These are phyloP conservation scores for Seiridium unicorne DNA, from an alignment of 2,329 filamentous ascomycete species.

Conservation along the genomic window DNA sequence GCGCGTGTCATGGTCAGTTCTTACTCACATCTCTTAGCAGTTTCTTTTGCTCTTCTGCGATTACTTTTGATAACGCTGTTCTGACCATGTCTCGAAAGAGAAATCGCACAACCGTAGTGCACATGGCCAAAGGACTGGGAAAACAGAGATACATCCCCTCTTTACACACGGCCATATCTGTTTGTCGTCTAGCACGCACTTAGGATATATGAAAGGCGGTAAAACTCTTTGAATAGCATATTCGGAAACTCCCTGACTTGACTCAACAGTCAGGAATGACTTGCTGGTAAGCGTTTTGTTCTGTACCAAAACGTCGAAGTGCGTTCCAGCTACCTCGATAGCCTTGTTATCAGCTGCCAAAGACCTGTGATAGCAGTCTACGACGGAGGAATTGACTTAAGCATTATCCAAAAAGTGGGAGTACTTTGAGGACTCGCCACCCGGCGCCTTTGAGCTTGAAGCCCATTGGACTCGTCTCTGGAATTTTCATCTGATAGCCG, in stretches of 20 bases:
- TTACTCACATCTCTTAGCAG: constrained; percentile 15
- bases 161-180: constrained; percentile 8
- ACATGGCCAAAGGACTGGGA: constrained; percentile 22
- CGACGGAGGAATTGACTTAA: background rate
- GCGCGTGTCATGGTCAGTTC: background rate
- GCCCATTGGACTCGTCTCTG: too few relatives aligned
- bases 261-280: constrained; percentile 18
- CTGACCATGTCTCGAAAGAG: constrained; percentile 15
- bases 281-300: constrained; percentile 10
- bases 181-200: constrained; percentile 16
- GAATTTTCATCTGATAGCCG: too few relatives aligned
- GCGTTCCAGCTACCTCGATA: background rate
- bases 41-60: constrained; percentile 19
- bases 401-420: background rate
- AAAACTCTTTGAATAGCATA: constrained; percentile 19
- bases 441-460: background rate
- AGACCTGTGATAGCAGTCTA: background rate
- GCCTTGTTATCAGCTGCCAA: background rate
- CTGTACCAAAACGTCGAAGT: background rate
- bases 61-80: constrained; percentile 20
- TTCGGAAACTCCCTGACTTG: constrained; percentile 21
- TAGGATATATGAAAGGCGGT: constrained; percentile 26
- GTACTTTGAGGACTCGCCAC: background rate
- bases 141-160: constrained; percentile 24
- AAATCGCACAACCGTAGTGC: constrained; percentile 21